phyloP scores from a whole-genome alignment of 1,139 yeast species.

The Yamadazyma kanchanaburiensis region DNA sequence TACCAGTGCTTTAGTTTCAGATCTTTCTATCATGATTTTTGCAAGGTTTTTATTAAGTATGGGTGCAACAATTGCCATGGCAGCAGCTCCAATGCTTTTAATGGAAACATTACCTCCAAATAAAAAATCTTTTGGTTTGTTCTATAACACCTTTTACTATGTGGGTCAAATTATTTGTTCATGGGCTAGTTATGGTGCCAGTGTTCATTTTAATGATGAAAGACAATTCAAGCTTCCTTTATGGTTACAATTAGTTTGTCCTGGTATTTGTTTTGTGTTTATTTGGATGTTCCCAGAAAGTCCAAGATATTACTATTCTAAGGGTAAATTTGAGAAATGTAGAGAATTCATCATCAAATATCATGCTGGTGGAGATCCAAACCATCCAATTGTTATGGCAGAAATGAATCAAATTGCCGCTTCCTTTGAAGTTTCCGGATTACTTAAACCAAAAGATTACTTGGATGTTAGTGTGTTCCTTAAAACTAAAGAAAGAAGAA shows the following conservation, averaged over 20 bases:
- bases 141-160: conserved; percentile 49
- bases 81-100: conserved; percentile 18
- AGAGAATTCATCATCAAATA: conserved; percentile 15
- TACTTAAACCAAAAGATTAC: too few species aligned
- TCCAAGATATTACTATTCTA: conserved; percentile 40
- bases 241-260: conserved; percentile 40
- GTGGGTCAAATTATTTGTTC: conserved; percentile 56
- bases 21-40: conserved; percentile 11
- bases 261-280: conserved; percentile 19
- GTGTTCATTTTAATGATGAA: conserved; percentile 18
- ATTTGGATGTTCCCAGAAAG: conserved; percentile 44
- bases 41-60: too few species aligned
- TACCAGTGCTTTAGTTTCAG: conserved; percentile 16
- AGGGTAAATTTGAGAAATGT: conserved; percentile 31
- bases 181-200: conserved; percentile 27
- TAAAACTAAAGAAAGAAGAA: conserved; percentile 3
- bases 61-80: conserved; percentile 6
- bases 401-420: conserved; percentile 15
- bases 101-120: conserved; percentile 33
- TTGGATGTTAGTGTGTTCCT: conserved; percentile 7
- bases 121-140: conserved; percentile 42
- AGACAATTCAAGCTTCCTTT: conserved; percentile 47
- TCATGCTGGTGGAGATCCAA: too few species aligned
- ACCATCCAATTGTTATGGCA: too few species aligned
- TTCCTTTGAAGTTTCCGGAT: conserved; percentile 8